A percentile compares a stretch with the other conserved stretches of the same genome.
Evolutionary conservation across 1,284 basidiomycete species (phyloP).

Genomic region (Trametes polyzona): DNA sequence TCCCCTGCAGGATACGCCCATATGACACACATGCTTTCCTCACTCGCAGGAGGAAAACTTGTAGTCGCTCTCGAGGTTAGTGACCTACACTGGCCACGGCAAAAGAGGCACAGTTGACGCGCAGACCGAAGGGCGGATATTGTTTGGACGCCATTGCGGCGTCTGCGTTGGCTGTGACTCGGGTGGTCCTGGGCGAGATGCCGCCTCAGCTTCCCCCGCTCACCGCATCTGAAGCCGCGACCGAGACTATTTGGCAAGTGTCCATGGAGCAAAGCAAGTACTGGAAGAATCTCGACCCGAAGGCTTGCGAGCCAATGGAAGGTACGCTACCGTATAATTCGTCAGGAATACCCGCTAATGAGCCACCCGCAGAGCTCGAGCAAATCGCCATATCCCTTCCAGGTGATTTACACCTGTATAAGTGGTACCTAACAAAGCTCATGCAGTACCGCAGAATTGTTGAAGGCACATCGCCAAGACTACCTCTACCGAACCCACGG

Average conservation of each 20-base stretch:
- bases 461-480: constrained; percentile 84
- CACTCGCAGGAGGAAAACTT: constrained; percentile 87
- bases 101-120: background rate
- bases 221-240: constrained; percentile 76
- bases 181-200: constrained; percentile 84
- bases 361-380: constrained; percentile 51
- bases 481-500: constrained; percentile 74
- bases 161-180: constrained; percentile 87
- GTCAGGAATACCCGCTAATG: constrained; percentile 3
- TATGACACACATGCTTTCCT: constrained; percentile 96
- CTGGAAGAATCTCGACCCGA: constrained; percentile 87
- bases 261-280: constrained; percentile 86
- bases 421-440: background rate
- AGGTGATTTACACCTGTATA: constrained; percentile 40
- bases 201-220: constrained; percentile 75
- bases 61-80: constrained; percentile 93
- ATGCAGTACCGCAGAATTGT: constrained; percentile 54
- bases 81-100: background rate
- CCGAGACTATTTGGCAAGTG: constrained; percentile 88
- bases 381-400: constrained; percentile 67
- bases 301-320: constrained; percentile 78
- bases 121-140: constrained; percentile 84
- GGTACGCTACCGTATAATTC: constrained; percentile 41
- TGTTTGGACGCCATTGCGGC: constrained; percentile 88
- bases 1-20: constrained; percentile 96